Base-by-base conservation (phyloP, 192 early-diverging fungal species). In the Paraglomus occultum region DNA sequence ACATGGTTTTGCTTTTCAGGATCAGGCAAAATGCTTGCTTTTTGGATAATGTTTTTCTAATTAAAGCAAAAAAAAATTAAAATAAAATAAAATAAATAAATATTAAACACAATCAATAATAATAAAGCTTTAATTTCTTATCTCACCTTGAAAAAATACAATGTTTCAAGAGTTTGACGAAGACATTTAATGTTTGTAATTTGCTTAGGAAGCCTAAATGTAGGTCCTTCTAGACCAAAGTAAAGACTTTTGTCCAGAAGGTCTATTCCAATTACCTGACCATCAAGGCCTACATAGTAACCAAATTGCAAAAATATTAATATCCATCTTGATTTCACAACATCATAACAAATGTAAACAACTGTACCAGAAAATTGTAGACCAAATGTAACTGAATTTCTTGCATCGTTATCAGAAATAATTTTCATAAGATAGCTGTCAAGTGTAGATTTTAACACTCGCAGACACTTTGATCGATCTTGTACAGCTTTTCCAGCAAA, bases 191-290 rank as follows among this genome's bases (percentile, higher is more conserved):
- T 63, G 48, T 63, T 17, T 5, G 61, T 10, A 44, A 63, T 8
- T 47, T 63, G 61, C 40, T 23, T 15, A 48, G 51, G 67, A 57
- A 69, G 55, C 22, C 39, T 22, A 57, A 57, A 69, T 4, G 39
- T 9, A 17, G 40, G 38, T 23, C 67, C 52, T 2, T 69, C 67
- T 2, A 69, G 55, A 5, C 67, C 52, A 57, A 69, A 69, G 44
- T 69, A 69, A 7, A 69, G 67, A 31, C 67, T 52, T 5, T 69
- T n/a, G 5, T 69, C 67, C 43, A 69, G 53, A 8, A 69, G 20
- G 50, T 69, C 67, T 6, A 69, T 11, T 17, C 51, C 67, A 40
- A 69, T 57, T 8, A 69, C 18, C 20, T 69, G 51, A 55, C 49
- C 64, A 14, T 66, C 7, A 47, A 1, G 31, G 2, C 2, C 31